A percentile compares a stretch with the other conserved stretches of the same genome.
These are phyloP conservation scores for Ilex paraguariensis DNA, from an alignment of 305 asterid species.

Conservation along the genomic window DNA sequence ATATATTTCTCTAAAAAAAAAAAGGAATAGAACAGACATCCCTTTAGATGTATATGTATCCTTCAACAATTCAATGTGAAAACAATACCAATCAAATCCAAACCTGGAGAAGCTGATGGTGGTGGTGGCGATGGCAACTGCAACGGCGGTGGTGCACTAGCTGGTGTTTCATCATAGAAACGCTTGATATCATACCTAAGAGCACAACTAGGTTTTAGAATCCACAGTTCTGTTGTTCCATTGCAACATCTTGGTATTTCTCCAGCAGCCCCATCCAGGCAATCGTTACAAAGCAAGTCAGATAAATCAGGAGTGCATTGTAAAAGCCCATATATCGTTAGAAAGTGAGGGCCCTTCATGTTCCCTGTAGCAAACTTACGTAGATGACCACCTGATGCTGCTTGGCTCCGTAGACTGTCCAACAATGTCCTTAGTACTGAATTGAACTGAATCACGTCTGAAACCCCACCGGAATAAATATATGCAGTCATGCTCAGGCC, in stretches of 20 bases:
- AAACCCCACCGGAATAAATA: background rate
- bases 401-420: slow-evolving; percentile 2
- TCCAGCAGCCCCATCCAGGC: slow-evolving; percentile 8
- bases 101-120: too few relatives aligned
- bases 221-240: background rate
- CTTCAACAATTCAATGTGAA: too few relatives aligned
- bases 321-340: slow-evolving; percentile 15
- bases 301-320: slow-evolving; percentile 45
- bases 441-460: background rate
- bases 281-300: slow-evolving; percentile 6
- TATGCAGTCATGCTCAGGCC: too few relatives aligned
- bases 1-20: too few relatives aligned
- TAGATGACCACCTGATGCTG: slow-evolving; percentile 5
- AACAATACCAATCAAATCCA: too few relatives aligned
- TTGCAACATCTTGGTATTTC: background rate
- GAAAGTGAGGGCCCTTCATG: slow-evolving; percentile 3
- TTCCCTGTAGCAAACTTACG: slow-evolving; percentile 18
- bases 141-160: background rate
- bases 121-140: too few relatives aligned
- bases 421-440: background rate
- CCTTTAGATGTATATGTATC: too few relatives aligned
- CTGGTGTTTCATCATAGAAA: slow-evolving; percentile 14
- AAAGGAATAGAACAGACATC: too few relatives aligned
- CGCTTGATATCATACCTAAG: slow-evolving; percentile 13
- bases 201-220: slow-evolving; percentile 21